These are phyloP conservation scores for Acrocalymma vagum DNA, from an alignment of 2,329 filamentous ascomycete species.

Conservation along the genomic window DNA sequence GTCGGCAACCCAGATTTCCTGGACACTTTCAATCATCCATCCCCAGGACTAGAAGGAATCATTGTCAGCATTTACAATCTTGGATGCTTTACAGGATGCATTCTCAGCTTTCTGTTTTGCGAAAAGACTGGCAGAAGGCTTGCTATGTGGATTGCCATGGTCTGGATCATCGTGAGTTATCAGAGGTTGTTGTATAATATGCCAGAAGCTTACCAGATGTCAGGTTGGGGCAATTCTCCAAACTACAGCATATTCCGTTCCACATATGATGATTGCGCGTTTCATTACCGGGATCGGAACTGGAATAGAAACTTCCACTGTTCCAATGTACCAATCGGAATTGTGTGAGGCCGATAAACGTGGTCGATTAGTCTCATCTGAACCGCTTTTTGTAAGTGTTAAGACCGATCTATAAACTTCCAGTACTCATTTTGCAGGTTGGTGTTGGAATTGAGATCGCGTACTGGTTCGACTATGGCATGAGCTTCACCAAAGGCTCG, in stretches of 20 bases:
- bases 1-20: slow-evolving; percentile 51
- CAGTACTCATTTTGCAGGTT: no score
- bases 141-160: slow-evolving; percentile 54
- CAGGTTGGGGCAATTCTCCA: slow-evolving; percentile 49
- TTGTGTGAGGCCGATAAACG: slow-evolving; percentile 63
- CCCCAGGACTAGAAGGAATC: slow-evolving; percentile 50
- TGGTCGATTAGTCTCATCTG: slow-evolving; percentile 67
- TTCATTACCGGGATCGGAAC: slow-evolving; percentile 62
- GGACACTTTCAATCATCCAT: slow-evolving; percentile 50
- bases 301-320: slow-evolving; percentile 63
- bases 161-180: slow-evolving; percentile 45
- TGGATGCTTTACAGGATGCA: slow-evolving; percentile 48
- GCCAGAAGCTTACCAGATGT: neutral
- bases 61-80: slow-evolving; percentile 54
- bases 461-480: slow-evolving; percentile 53
- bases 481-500: slow-evolving; percentile 50
- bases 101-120: slow-evolving; percentile 47
- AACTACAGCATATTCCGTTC: slow-evolving; percentile 38
- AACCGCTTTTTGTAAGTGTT: slow-evolving; percentile 59
- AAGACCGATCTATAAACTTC: no score
- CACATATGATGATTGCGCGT: slow-evolving; percentile 61
- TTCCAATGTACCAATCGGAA: slow-evolving; percentile 63
- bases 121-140: slow-evolving; percentile 46
- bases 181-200: neutral
- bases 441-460: slow-evolving; percentile 59